These are phyloP conservation scores for Botryotinia calthae DNA, from an alignment of 2,329 filamentous ascomycete species.

Conservation along the genomic window DNA sequence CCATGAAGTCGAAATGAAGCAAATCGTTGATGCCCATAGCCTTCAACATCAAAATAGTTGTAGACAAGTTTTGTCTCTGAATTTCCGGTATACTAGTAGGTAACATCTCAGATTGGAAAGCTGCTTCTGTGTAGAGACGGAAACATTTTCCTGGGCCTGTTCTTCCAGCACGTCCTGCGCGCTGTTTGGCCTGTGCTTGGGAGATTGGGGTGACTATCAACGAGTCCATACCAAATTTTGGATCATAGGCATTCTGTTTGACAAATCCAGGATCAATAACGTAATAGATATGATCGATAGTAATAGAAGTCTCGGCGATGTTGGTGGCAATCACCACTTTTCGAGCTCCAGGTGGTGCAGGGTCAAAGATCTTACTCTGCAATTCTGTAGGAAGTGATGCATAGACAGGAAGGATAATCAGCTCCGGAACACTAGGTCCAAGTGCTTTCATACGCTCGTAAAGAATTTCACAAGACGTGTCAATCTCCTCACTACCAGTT, in stretches of 20 bases:
- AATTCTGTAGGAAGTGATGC: constrained; percentile 90
- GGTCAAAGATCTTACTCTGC: constrained; percentile 92
- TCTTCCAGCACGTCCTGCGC: constrained; percentile 86
- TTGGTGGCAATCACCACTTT: constrained; percentile 99
- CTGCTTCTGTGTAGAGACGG: constrained; percentile 89
- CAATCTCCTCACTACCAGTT: constrained; percentile 97
- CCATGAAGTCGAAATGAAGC: constrained; percentile 98
- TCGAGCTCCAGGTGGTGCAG: constrained; percentile 76
- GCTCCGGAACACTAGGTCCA: constrained; percentile 83
- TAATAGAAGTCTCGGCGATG: constrained; percentile 96
- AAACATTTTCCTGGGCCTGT: constrained; percentile 97
- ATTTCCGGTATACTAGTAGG: constrained; percentile 96
- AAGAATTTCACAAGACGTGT: constrained; percentile 88
- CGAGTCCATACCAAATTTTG: constrained; percentile 96
- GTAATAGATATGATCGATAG: constrained; percentile 96
- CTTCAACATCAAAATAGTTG: constrained; percentile 95
- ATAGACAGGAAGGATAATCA: constrained; percentile 95
- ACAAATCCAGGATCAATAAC: constrained; percentile 97
- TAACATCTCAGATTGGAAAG: constrained; percentile 95
- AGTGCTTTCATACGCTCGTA: constrained; percentile 95
- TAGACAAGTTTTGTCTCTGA: constrained; percentile 86
- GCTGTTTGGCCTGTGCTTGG: constrained; percentile 92
- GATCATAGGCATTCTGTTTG: constrained; percentile 96
- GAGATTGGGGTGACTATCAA: constrained; percentile 94
- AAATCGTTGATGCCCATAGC: constrained; percentile 99